A percentile compares a stretch with the other conserved stretches of the same genome.
These are phyloP conservation scores for Gossypium mustelinum DNA, from an alignment of 345 rosid genomes.

Conservation along the genomic window DNA sequence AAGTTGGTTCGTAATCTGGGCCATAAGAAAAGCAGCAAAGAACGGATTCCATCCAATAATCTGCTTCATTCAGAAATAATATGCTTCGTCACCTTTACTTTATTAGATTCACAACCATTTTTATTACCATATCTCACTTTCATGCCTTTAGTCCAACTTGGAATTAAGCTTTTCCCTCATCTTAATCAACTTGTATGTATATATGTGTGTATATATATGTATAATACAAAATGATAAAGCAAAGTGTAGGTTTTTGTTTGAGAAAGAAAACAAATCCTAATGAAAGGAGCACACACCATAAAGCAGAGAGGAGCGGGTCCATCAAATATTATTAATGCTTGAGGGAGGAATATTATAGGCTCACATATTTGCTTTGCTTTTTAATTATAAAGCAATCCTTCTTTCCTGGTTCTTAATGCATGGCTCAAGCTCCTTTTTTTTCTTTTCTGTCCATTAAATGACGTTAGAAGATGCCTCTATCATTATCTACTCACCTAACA, in stretches of 20 bases:
- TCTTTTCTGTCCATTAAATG: background rate
- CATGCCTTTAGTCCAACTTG: constrained; percentile 22
- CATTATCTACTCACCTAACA: background rate
- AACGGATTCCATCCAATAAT: background rate
- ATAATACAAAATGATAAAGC: background rate
- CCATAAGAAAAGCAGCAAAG: background rate
- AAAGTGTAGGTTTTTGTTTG: background rate
- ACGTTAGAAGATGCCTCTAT: background rate
- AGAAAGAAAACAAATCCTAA: background rate
- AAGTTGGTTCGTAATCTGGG: too few species aligned
- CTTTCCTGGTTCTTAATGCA: background rate
- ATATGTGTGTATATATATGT: too few species aligned
- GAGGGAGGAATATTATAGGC: background rate
- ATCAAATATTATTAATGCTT: background rate
- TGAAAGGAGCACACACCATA: background rate
- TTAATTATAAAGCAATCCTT: background rate
- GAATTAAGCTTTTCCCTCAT: background rate
- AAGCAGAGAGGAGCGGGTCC: background rate
- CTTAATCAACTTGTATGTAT: constrained; percentile 12
- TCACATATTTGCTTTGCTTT: background rate
- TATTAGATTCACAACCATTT: background rate
- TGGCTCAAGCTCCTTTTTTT: background rate
- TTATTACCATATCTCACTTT: constrained; percentile 13
- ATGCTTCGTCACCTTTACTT: constrained; percentile 5
- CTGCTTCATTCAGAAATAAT: background rate